Evolutionary conservation across 495 filamentous ascomycete genomes (phyloP).

Genomic region (Aeminium ludgeri): DNA sequence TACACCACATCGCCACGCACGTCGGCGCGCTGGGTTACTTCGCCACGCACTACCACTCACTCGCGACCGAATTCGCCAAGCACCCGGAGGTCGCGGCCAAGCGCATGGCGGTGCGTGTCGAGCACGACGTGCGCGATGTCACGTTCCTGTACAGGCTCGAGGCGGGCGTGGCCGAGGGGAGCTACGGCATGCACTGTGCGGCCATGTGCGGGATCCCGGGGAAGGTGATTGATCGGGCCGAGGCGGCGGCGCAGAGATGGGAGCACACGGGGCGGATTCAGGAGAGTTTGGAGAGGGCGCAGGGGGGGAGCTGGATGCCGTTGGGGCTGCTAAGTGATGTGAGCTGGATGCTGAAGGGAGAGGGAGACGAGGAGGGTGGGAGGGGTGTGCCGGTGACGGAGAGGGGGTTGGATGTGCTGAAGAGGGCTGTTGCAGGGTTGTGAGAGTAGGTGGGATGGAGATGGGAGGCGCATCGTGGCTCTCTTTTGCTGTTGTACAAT

Average conservation of each 20-base stretch:
- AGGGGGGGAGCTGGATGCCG: conserved; percentile 59
- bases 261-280: conserved; percentile 83
- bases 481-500: too few species aligned
- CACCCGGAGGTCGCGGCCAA: conserved; percentile 77
- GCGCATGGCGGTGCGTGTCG: conserved; percentile 87
- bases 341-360: conserved; percentile 50
- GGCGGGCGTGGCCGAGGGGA: conserved; percentile 87
- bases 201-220: conserved; percentile 88
- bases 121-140: conserved; percentile 62
- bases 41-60: conserved; percentile 91
- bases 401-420: conserved; percentile 47
- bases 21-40: conserved; percentile 94
- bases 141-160: conserved; percentile 96
- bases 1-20: conserved; percentile 86
- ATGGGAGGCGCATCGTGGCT: too few species aligned
- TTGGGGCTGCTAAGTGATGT: conserved; percentile 87
- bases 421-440: conserved; percentile 60
- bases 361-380: conserved; percentile 23
- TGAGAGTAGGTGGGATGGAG: conserved; percentile 25
- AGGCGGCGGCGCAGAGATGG: conserved; percentile 82
- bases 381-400: conserved; percentile 13
- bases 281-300: conserved; percentile 70
- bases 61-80: conserved; percentile 71
- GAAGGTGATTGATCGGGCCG: conserved; percentile 70
- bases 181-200: conserved; percentile 98